These are phyloP conservation scores for Gracilariopsis chorda DNA, from an alignment of 23 red algal species.

Conservation along the genomic window DNA sequence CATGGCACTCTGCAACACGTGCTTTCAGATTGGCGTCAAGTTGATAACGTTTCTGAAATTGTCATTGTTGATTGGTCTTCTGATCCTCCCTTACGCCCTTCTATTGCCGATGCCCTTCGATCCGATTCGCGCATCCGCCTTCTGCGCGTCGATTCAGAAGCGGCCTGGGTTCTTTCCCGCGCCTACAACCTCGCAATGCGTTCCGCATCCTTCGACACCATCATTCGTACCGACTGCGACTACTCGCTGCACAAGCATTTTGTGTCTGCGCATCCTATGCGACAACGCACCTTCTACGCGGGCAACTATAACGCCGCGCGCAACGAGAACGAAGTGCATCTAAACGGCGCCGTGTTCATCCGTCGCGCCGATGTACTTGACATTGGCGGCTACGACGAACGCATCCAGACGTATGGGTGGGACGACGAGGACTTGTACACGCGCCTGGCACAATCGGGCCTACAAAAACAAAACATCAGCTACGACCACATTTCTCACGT, in stretches of 20 bases:
- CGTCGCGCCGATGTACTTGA: constrained; percentile 21
- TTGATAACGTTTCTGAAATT: constrained; percentile 44
- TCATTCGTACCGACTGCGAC: constrained; percentile 79
- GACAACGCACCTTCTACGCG: constrained; percentile 40
- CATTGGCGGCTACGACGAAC: constrained; percentile 78
- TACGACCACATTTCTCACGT: constrained; percentile 70
- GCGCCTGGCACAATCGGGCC: neutral
- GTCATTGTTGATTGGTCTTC: constrained; percentile 72
- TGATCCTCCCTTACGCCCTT: constrained; percentile 7
- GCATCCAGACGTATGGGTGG: constrained; percentile 83
- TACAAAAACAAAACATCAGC: constrained; percentile 56
- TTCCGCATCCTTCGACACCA: neutral
- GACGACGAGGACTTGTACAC: constrained; percentile 84
- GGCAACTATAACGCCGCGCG: constrained; percentile 61
- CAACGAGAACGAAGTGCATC: constrained; percentile 78
- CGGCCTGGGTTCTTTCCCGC: constrained; percentile 54
- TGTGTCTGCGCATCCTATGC: constrained; percentile 40
- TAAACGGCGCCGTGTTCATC: constrained; percentile 76
- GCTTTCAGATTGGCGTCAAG: constrained; percentile 30
- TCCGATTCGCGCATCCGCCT: constrained; percentile 18
- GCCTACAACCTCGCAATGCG: constrained; percentile 73
- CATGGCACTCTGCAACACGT: constrained; percentile 37
- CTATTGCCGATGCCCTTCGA: neutral
- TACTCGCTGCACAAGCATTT: constrained; percentile 42
- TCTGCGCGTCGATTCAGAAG: constrained; percentile 51